Percentiles rank a stretch among this genome's conserved stretches.
Evolutionary conservation across 129 eudicot species (phyloP).

Genomic region (carrot (Daucus carota)): DH1_v3.0 NC_030383.2:60840501-60841000

Average conservation of each 20-base stretch:
- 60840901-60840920: background rate
- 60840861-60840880: background rate
- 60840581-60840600: too few relatives aligned
- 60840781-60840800: background rate
- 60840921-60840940: background rate
- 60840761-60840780: background rate
- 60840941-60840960: background rate
- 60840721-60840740: background rate
- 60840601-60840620: too few relatives aligned
- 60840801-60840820: constrained; percentile 5
- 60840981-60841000: background rate
- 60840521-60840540: too few relatives aligned
- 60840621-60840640: too few relatives aligned
- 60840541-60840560: too few relatives aligned
- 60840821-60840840: background rate
- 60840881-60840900: background rate
- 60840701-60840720: background rate
- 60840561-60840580: too few relatives aligned
- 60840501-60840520: too few relatives aligned
- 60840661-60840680: background rate
- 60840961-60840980: background rate
- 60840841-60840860: background rate
- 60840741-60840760: background rate
- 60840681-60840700: constrained; percentile 6
- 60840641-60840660: background rate